Conservation (phyloP, 768 basidiomycete species). For the Psilocybe azurescens region DNA sequence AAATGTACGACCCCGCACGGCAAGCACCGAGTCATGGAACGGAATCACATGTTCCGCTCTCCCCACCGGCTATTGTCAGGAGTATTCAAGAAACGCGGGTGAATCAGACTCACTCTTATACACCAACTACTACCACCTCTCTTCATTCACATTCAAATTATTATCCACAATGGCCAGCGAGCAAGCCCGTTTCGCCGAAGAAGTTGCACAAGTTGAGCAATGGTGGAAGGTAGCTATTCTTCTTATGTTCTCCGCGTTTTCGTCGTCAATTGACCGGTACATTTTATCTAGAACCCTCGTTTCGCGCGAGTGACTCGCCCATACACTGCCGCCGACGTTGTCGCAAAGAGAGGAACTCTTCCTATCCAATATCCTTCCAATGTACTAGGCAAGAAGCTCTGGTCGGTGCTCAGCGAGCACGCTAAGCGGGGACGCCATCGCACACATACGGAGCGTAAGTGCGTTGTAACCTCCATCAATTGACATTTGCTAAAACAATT, state of each 20-base stretch:
- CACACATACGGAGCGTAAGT: slow-evolving; percentile 99
- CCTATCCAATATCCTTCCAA: slow-evolving; percentile 87
- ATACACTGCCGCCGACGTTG: slow-evolving; percentile 92
- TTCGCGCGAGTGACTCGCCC: slow-evolving; percentile 89
- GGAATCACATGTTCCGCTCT: slow-evolving; percentile 53
- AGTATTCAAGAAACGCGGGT: slow-evolving; percentile 26
- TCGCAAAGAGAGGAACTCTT: slow-evolving; percentile 91
- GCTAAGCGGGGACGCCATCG: slow-evolving; percentile 78
- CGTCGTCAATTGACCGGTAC: slow-evolving; percentile 13
- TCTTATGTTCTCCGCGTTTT: neutral
- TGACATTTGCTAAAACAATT: slow-evolving; percentile 4
- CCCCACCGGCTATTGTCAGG: slow-evolving; percentile 22
- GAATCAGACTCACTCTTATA: slow-evolving; percentile 28
- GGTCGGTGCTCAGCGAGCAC: slow-evolving; percentile 74
- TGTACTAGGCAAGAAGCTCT: slow-evolving; percentile 87
- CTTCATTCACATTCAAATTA: slow-evolving; percentile 19
- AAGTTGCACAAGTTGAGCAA: slow-evolving; percentile 84
- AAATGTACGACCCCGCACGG: slow-evolving; percentile 21
- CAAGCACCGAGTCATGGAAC: slow-evolving; percentile 30
- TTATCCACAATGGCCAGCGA: slow-evolving; percentile 62
- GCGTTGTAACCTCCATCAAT: neutral
- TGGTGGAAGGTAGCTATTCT: slow-evolving; percentile 83
- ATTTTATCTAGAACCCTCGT: slow-evolving; percentile 68
- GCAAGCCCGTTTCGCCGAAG: slow-evolving; percentile 71
- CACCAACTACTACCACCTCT: slow-evolving; percentile 26